A percentile compares a stretch with the other conserved stretches of the same genome.
Evolutionary conservation across 139 green algal genomes (phyloP).

Genomic region (Mesotaenium endlicherianum): DNA sequence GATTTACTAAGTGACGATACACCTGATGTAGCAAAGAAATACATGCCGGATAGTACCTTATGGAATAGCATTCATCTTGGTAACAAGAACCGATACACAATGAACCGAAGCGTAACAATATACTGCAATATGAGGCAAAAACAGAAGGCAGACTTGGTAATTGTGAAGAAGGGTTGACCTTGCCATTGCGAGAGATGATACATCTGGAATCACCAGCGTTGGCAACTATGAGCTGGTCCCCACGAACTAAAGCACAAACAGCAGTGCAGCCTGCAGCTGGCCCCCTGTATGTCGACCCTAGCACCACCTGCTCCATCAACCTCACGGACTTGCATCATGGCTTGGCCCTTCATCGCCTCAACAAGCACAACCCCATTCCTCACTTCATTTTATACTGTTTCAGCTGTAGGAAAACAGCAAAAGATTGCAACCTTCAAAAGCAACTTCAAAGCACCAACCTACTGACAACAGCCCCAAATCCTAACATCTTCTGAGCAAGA

Average conservation of each 20-base stretch:
- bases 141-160: too few relatives aligned
- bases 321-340: too few relatives aligned
- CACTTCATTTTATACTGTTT: not conserved
- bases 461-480: not conserved
- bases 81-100: too few relatives aligned
- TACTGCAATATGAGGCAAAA: too few relatives aligned
- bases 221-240: conserved; percentile 64
- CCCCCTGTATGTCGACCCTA: not conserved
- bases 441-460: not conserved
- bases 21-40: too few relatives aligned
- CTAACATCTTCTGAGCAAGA: not conserved
- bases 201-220: conserved; percentile 84
- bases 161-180: not conserved
- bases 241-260: conserved; percentile 63
- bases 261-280: conserved; percentile 73
- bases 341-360: too few relatives aligned
- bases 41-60: too few relatives aligned
- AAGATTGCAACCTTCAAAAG: not conserved
- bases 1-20: too few relatives aligned
- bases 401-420: not conserved
- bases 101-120: too few relatives aligned
- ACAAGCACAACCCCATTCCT: not conserved
- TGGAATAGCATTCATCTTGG: not conserved
- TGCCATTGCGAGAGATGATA: conserved; percentile 65
- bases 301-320: not conserved